Evolutionary conservation across 345 rosid species (phyloP).

Genomic region (Populus davidiana): DNA sequence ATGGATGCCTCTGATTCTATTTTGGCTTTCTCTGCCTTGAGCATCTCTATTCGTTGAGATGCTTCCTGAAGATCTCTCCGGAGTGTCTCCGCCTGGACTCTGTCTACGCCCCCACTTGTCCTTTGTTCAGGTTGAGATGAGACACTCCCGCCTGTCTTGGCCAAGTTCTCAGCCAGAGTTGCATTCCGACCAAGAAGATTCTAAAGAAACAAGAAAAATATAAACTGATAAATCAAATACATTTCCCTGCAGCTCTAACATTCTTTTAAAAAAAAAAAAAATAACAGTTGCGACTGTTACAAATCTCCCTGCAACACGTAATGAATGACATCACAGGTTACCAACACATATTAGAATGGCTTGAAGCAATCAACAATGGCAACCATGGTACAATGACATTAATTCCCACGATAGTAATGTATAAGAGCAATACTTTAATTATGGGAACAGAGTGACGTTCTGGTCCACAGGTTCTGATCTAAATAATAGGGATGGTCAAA

Average conservation of each 20-base stretch:
- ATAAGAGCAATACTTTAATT: too few species aligned
- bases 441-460: not conserved
- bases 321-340: not conserved
- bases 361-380: not conserved
- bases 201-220: slow-evolving; percentile 26
- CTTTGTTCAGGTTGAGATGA: slow-evolving; percentile 53
- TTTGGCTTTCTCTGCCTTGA: slow-evolving; percentile 64
- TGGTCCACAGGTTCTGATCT: not conserved
- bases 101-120: slow-evolving; percentile 49
- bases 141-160: slow-evolving; percentile 57
- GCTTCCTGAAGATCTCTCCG: slow-evolving; percentile 83
- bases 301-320: not conserved
- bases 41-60: slow-evolving; percentile 64
- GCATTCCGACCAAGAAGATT: slow-evolving; percentile 83
- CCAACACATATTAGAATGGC: not conserved
- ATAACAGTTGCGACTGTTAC: too few species aligned
- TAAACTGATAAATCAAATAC: not conserved
- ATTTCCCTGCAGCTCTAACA: not conserved
- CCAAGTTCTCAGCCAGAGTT: slow-evolving; percentile 79
- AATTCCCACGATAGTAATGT: too few species aligned
- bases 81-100: slow-evolving; percentile 68
- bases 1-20: slow-evolving; percentile 62
- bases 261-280: not conserved
- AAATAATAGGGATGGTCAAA: not conserved
- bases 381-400: not conserved